Conservation (phyloP, 2,329 filamentous ascomycete species). For the Fusarium staphyleae region DNA sequence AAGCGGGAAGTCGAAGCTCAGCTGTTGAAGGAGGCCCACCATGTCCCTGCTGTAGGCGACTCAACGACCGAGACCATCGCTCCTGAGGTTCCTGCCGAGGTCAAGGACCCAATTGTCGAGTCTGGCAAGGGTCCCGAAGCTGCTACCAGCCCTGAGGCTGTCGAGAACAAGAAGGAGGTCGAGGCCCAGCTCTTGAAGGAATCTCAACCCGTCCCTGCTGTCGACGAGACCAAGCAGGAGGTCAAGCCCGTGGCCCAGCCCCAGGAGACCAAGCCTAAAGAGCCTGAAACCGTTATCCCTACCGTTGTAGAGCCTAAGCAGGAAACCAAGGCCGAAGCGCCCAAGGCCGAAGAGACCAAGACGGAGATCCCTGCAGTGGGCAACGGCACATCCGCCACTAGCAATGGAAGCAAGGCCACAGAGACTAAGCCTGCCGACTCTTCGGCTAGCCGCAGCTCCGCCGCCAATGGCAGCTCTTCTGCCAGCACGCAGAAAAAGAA, state of each 20-base stretch:
- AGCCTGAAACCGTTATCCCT: conserved; percentile 1
- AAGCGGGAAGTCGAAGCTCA: conserved; percentile 79
- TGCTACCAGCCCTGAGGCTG: conserved; percentile 44
- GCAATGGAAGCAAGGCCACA: conserved; percentile 35
- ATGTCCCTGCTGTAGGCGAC: conserved; percentile 57
- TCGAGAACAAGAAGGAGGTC: conserved; percentile 70
- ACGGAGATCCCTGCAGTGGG: conserved; percentile 27
- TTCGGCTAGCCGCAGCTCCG: conserved; percentile 26
- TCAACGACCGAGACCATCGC: conserved; percentile 45
- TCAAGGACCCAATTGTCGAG: conserved; percentile 63
- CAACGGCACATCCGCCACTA: conserved; percentile 31
- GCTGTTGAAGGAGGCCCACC: conserved; percentile 69
- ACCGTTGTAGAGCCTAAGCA: conserved; percentile 10
- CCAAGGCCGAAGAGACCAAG: conserved; percentile 25
- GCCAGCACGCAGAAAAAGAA: conserved; percentile 66
- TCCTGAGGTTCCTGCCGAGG: conserved; percentile 59
- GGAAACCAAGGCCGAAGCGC: conserved; percentile 19
- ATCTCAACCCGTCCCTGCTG: no score
- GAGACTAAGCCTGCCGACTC: conserved; percentile 36
- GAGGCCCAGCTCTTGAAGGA: no score
- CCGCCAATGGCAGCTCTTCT: conserved; percentile 36
- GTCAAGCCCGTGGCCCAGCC: not conserved
- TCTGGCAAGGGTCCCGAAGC: conserved; percentile 74
- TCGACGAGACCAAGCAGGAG: conserved; percentile 66
- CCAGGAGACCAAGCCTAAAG: conserved; percentile 15